Evolutionary conservation across 306 rosid species (phyloP), one percentile per base, ranked within the genome.

Genomic region (cucumber (Cucumis sativus)): DNA sequence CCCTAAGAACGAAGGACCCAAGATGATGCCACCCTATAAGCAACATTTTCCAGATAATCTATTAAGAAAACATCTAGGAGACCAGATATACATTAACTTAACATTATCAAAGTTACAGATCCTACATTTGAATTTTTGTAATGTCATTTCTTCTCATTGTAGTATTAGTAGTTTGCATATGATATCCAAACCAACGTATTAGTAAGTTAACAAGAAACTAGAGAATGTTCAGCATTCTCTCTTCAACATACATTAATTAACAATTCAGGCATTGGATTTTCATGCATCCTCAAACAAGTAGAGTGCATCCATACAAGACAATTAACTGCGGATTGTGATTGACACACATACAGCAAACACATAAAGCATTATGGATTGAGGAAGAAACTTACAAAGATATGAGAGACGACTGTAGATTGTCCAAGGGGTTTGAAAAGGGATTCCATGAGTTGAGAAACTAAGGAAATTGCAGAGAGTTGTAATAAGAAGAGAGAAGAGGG

Each of bases 1-100:
- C 63, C 92, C 92, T 66, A 88, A 65, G 60, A 75, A 12, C 58
- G 96, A 88, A 49, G 96, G 96, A 6, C 92, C 96, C 67, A 90
- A 84, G 51, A 88, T 0, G 66, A 86, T 9, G 79, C 96, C 92
- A 2, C 89, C 86, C 96, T 89, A 80, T 45, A 72, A 47, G 15
- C 43, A 72, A 49, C 58, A 45, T 47, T 49, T 72, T 72, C 57
- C 1, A 23, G 40, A 41, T 3, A 15, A 7, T 37, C 20, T 12
- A 45, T 43, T 70, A 40, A 41, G 74, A 40, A 70, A 15, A 25
- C 15, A 69, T 43, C n/a, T 69, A 12, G 11, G 18, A 43, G 41
- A 63, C 70, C 18, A 13, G 10, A 43, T 21, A 21, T 10, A 20
- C 5, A 35, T 17, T 65, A 37, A 35, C 47, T 5, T 43, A 3